phyloP scores from a whole-genome alignment of 495 filamentous ascomycete species.

The Monascus purpureus region DNA sequence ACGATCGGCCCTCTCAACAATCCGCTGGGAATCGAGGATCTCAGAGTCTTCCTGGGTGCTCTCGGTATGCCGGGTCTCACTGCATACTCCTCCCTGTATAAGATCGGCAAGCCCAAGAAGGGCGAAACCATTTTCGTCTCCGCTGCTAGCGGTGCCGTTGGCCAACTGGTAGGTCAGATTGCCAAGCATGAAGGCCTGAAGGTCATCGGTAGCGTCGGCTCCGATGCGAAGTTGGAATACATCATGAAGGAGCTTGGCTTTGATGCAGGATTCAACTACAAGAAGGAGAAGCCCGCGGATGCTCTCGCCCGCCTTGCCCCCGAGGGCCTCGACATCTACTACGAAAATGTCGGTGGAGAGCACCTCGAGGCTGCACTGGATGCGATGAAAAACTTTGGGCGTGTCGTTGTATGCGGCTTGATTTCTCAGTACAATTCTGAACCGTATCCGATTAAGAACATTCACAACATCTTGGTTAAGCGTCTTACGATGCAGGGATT shows the following conservation, averaged over 20 bases:
- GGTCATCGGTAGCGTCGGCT: conserved; percentile 66
- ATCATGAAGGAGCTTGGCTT: conserved; percentile 52
- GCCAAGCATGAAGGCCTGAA: conserved; percentile 77
- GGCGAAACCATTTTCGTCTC: conserved; percentile 83
- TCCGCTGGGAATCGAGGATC: conserved; percentile 30
- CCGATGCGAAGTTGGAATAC: conserved; percentile 55
- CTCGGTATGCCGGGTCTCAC: conserved; percentile 84
- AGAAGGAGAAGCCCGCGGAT: conserved; percentile 52
- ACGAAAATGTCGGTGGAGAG: conserved; percentile 88
- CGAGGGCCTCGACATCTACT: conserved; percentile 86
- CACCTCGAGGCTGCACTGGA: conserved; percentile 65
- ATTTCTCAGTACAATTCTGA: conserved; percentile 69
- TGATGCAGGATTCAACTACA: conserved; percentile 64
- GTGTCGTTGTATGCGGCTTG: conserved; percentile 56
- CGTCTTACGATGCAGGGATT: conserved; percentile 60
- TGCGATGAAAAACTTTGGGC: conserved; percentile 53
- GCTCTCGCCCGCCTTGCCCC: conserved; percentile 66
- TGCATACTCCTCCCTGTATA: conserved; percentile 65
- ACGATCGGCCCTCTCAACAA: conserved; percentile 26
- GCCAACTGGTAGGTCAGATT: conserved; percentile 70
- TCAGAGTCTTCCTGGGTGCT: conserved; percentile 47
- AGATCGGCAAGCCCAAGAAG: conserved; percentile 73
- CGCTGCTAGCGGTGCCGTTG: conserved; percentile 71
- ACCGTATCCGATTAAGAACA: conserved; percentile 55
- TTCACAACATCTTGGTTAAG: conserved; percentile 40